Base-by-base conservation (phyloP, 2,329 filamentous ascomycete species). In the Colletotrichum tabaci region DNA sequence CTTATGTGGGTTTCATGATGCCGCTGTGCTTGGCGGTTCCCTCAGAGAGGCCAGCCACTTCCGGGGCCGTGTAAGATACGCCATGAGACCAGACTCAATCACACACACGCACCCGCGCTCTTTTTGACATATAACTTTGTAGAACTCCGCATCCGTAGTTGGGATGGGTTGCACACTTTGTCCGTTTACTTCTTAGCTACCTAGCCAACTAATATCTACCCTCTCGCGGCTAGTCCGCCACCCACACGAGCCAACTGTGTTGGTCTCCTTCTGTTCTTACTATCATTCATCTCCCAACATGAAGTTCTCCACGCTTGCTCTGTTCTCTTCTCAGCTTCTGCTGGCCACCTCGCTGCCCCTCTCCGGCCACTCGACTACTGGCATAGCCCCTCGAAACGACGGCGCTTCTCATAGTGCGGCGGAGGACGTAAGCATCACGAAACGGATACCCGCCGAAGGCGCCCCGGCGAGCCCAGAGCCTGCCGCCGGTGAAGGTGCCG, bases 1-100 rank as follows among this genome's bases (percentile, higher is more conserved):
- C 65, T 63, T 58, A 53, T 63, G 38, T 63, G 57, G 68, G 68
- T 71, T 71, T 68, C 68, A 71, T 71, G 68, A 63, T 63, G 46
- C 57, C 46, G 58, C 42, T 47, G 10, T 9, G 4, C 68, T 68
- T 68, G 68, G 65, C 52, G 13, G 23, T 6, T 42, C 23, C 52
- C n/a, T 44, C 26, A 26, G 13, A 16, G n/a, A 16, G 4, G 12
- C 55, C n/a, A 42, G 12, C 35, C 9, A 38, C 61, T 44, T 23
- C 18, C 46, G 10, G 23, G 23, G n/a, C 30, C 26, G 26, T 21
- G 35, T 35, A n/a, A 26, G 5, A 23, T 47, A 52, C 30, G 53
- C 49, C 35, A 38, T 38, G 9, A 38, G 35, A 38, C 35, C 35
- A 38, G 8, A 10, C 30, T 35, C 30, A 35, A 35, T 8, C 30